Conservation (phyloP, 208 protist species). For the Trypanosoma cruzi region DNA sequence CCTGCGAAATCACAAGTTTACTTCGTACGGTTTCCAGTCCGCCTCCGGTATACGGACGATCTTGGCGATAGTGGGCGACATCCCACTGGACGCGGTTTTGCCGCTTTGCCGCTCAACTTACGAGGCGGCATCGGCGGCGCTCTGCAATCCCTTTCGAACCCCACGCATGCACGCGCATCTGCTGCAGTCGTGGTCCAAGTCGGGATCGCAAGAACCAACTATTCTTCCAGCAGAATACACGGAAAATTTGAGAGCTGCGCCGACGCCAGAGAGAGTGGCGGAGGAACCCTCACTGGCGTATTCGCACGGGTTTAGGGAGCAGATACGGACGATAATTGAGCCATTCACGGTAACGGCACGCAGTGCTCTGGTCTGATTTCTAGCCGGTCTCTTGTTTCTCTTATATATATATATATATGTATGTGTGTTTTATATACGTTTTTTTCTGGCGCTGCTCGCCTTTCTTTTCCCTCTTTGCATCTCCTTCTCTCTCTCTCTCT, state of each 20-base stretch:
- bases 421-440: not conserved
- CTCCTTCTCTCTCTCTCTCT: too few relatives aligned
- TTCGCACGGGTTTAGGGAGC: constrained; percentile 54
- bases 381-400: not conserved
- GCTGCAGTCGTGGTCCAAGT: constrained; percentile 22
- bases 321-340: constrained; percentile 56
- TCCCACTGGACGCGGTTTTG: constrained; percentile 74
- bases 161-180: constrained; percentile 48
- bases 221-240: constrained; percentile 1
- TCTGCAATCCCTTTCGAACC: constrained; percentile 84
- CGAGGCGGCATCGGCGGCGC: constrained; percentile 60
- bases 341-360: constrained; percentile 67
- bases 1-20: constrained; percentile 57
- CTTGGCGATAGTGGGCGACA: constrained; percentile 69
- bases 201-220: not conserved
- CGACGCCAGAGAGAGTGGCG: constrained; percentile 22
- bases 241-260: constrained; percentile 13
- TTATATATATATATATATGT: not conserved
- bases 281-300: constrained; percentile 59
- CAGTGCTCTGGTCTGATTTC: constrained; percentile 53
- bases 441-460: too few relatives aligned
- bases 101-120: constrained; percentile 82
- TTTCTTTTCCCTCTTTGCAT: not conserved
- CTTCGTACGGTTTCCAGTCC: constrained; percentile 78
- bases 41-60: constrained; percentile 71